Base-by-base conservation (phyloP, 2,329 filamentous ascomycete species). In the Beauveria rudraprayagi region DNA sequence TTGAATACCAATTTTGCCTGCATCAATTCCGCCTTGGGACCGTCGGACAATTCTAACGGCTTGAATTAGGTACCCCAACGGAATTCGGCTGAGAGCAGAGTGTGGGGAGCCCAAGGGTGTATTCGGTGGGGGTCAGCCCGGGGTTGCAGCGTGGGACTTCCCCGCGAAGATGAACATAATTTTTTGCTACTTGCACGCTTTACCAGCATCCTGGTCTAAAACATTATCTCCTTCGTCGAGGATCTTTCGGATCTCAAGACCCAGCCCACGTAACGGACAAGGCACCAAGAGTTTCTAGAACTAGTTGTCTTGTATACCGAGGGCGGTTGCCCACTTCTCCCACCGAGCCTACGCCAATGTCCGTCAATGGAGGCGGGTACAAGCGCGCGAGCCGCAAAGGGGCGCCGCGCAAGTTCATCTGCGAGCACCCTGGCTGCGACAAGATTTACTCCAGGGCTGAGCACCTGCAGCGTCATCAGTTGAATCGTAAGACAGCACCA, bases 401-500 rank as follows among this genome's bases (percentile, higher is more conserved):
- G 37, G 80, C 80, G 2, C 75, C 77, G 10, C 74, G 77, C 26
- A 75, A 76, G 60, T 88, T 87, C 67, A 74, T 77, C 62, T 93
- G 90, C 73, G 82, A 84, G 22, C 84, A 87, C 71, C 82, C 85
- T 51, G 86, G 83, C 43, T 94, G 90, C 72, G 87, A 87, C 65
- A 92, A 92, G 79, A 82, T 87, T 62, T 93, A 93, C 72, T 91
- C 89, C 59, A 80, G 90, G 63, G 88, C 89, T 9, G 90, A 93
- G 72, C 90, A 93, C 74, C 79, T 93, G 61, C 90, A 92, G 74
- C 80, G 90, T 55, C 90, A 93, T 74, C 88, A 92, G 75, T 72
- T 93, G 69, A 93, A 93, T 70, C 90, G 89, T 92, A 80, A 73
- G 86, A 78, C 37, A 50, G 52, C 34, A 46, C 54, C 59, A 50